Base-by-base conservation (phyloP, 2,329 filamentous ascomycete genomes). In the Acrocalymma vagum region DNA sequence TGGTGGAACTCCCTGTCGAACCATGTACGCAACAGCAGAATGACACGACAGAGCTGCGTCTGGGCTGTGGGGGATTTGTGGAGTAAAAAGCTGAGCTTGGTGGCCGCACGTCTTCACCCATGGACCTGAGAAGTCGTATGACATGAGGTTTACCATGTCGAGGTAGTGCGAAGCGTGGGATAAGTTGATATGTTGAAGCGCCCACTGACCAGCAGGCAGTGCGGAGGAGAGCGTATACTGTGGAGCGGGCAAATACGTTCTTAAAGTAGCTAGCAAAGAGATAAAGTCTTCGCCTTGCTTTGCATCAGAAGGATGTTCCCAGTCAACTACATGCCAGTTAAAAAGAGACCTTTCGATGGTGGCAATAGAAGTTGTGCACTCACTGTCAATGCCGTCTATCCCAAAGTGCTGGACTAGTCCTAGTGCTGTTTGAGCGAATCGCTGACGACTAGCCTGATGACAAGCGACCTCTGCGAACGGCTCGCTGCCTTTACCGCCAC, bases 351-450 rank as follows among this genome's bases (percentile, higher is more conserved):
- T 7, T 10, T 13, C 6, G 2, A 9, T 5, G 6, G 11, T 6
- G 6, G 11, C n/a, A 32, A 15, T 1, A 28, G 23, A 6, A 40
- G 30, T 29, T 29, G 4, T 15, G 33, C 17, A 59, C 80, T 66
- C 73, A 92, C 88, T 84, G 65, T 94, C 89, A 51, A 94, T 85
- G 16, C 86, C 86, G 61, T 90, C 85, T 8, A 90, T 77, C 1
- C 83, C 84, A 34, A 85, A 90, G 16, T 84, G 80, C 47, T 89
- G 82, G 10, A 92, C 82, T 29, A 94, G 71, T 3, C 77, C 80
- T 45, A 79, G 76, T 9, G 86, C 86, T 7, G 85, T 86, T 41
- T 79, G 76, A 13, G 82, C 87, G 75, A 94, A 92, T 54, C 80
- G 86, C 57, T 89, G 82, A 41, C 87, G 77, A 4, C 79, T 70